Base-by-base conservation (phyloP, 495 filamentous ascomycete species). In the Penicillium ucsense region DNA sequence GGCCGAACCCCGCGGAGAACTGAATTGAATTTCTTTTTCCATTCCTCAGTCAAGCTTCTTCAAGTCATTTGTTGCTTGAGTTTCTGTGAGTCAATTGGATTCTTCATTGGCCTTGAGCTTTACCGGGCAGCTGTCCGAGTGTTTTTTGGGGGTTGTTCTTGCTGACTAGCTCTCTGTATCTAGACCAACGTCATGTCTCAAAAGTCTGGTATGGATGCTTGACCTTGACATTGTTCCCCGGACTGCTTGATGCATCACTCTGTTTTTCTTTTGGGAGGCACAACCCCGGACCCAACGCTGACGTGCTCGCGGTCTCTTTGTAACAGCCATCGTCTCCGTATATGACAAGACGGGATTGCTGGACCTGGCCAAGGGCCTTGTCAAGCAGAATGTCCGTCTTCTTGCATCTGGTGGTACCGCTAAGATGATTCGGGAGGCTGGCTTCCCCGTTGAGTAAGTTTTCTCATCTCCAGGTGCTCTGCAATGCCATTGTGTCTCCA, bases 271-370 rank as follows among this genome's bases (percentile, higher is more conserved):
- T 46, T 36, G 46, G 49, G 50, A 45, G 48, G 35, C 43, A 29
- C 33, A 41, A 34, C 27, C 43, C 27, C 39, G 12, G 46, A 20
- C 33, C 12, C 44, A 50, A 41, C 46, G 41, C 56, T 62, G 41
- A 62, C 41, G 9, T 43, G 31, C 4, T 45, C 28, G 8, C 39
- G 28, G 47, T 41, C 32, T 38, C 47, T 38, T 46, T 35, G 42
- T 20, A 45, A 75, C 71, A 84, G 92, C 92, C 37, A 97, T 98
- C 59, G 78, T 98, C 60, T 95, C 89, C 54, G 94, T 97, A 74
- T 97, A 90, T 63, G 86, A 98, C 75, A 98, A 98, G 84, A 95
- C 90, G 46, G 92, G 92, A 43, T 78, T 98, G 48, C 72, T 98
- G 38, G 92, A 98, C 69, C 78, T 98, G 45, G 92, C 92, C 51